Conservation (phyloP, 1,284 basidiomycete genomes). For the Pterulicium gracile region DNA sequence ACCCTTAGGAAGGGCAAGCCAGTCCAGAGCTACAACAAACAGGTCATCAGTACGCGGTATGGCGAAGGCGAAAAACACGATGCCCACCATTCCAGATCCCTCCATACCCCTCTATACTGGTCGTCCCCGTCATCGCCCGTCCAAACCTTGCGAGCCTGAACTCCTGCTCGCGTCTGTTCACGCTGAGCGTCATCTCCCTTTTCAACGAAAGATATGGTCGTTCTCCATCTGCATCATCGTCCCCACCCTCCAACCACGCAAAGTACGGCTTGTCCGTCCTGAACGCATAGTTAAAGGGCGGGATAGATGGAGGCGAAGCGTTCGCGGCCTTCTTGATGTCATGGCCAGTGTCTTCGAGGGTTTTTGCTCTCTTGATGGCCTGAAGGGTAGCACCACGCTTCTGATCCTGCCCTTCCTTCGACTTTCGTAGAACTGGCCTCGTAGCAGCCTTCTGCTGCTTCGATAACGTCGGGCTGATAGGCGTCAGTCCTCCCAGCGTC, state of each 20-base stretch:
- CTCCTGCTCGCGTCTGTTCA: conserved; percentile 14
- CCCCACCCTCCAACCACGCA: conserved; percentile 40
- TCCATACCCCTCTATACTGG: conserved; percentile 51
- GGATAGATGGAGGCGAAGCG: conserved; percentile 8
- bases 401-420: too few species aligned
- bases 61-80: conserved; percentile 2
- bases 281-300: conserved; percentile 49
- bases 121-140: conserved; percentile 58
- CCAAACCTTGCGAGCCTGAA: conserved; percentile 56
- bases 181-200: background rate
- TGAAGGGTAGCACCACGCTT: background rate
- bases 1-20: conserved; percentile 41
- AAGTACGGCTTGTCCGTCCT: conserved; percentile 32
- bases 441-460: background rate
- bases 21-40: conserved; percentile 44
- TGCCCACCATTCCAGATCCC: conserved; percentile 41
- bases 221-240: background rate
- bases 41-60: conserved; percentile 2
- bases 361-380: background rate
- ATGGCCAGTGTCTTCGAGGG: conserved; percentile 5
- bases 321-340: conserved; percentile 5
- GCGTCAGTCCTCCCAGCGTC: conserved; percentile 5
- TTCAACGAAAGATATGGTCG: background rate
- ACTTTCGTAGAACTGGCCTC: too few species aligned
- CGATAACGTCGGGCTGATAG: background rate